Evolutionary conservation across 192 early-diverging fungal species (phyloP), one percentile per base, ranked within the genome.

Genomic region (Funneliformis geosporum): DNA sequence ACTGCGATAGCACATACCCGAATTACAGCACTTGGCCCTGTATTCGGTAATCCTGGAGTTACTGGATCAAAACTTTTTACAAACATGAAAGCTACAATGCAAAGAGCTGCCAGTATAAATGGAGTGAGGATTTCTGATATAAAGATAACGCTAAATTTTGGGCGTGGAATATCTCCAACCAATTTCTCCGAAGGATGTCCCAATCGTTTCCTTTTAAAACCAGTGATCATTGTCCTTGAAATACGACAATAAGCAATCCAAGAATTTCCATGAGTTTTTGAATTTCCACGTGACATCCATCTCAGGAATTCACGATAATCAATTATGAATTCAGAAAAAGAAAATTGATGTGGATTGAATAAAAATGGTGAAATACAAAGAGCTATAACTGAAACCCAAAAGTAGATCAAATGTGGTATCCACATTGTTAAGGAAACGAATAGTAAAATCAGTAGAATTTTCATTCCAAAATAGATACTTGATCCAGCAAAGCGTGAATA

Each of bases 311-410:
- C 92, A 59, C 87, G 89, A 81, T 94, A 96, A 80, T 96, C 95
- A 8, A 91, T 75, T 79, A 95, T 85, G 81, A 95, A 95, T 79
- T 93, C 92, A 0, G 86, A 86, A 71, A 95, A 86, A n/a, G 90
- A 86, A 70, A 96, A 95, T 83, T 96, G 95, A 78, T 95, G 94
- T n/a, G 93, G 94, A 75, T 96, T 96, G 83, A 94, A 96, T 50
- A 96, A 69, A 81, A 95, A 96, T 3, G 95, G 94, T 65, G 95
- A 92, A 62, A 96, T 85, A 64, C 91, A 82, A 55, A 96, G 81
- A 9, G 94, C 92, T 39, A 92, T 80, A 59, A 92, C 92, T 33
- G 91, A 93, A 33, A 95, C 88, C 94, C 94, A 95, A 73, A 96
- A 93, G 83, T 94, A 96, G 55, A 91, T 82, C 77, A 95, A 75